These are phyloP conservation scores for Mallotus nudiflorus DNA, from an alignment of 345 rosid species.

Conservation along the genomic window DNA sequence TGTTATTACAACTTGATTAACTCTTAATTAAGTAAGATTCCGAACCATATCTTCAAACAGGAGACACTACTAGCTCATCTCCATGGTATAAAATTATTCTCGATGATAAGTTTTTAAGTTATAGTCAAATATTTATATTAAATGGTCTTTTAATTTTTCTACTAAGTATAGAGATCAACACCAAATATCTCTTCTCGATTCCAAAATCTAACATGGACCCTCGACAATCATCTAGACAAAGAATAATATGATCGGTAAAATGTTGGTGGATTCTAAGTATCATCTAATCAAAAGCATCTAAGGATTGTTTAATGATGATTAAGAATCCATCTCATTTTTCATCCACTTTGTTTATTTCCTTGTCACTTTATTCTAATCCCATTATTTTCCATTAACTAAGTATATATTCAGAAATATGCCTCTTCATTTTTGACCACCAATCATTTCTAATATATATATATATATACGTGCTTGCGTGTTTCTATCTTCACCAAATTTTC, in stretches of 20 bases:
- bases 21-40: conserved; percentile 26
- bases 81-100: conserved; percentile 28
- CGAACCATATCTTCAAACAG: conserved; percentile 24
- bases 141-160: conserved; percentile 7
- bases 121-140: conserved; percentile 27
- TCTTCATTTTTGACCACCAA: conserved; percentile 25
- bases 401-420: conserved; percentile 15
- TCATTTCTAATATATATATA: background rate
- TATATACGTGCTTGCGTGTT: too few species aligned
- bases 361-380: conserved; percentile 33
- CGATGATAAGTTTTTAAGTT: background rate
- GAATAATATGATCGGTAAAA: conserved; percentile 32
- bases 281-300: conserved; percentile 19
- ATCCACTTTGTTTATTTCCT: conserved; percentile 20
- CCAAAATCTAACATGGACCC: conserved; percentile 33
- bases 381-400: background rate
- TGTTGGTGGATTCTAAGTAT: conserved; percentile 39
- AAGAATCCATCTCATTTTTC: conserved; percentile 31
- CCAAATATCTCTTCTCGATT: conserved; percentile 28
- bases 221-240: conserved; percentile 36
- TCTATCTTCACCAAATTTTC: background rate
- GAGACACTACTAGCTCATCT: conserved; percentile 20
- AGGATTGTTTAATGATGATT: conserved; percentile 20
- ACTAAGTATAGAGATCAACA: conserved; percentile 8
- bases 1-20: conserved; percentile 19